Evolutionary conservation across 768 basidiomycete species (phyloP).

Genomic region (Paxillus rubicundulus): DNA sequence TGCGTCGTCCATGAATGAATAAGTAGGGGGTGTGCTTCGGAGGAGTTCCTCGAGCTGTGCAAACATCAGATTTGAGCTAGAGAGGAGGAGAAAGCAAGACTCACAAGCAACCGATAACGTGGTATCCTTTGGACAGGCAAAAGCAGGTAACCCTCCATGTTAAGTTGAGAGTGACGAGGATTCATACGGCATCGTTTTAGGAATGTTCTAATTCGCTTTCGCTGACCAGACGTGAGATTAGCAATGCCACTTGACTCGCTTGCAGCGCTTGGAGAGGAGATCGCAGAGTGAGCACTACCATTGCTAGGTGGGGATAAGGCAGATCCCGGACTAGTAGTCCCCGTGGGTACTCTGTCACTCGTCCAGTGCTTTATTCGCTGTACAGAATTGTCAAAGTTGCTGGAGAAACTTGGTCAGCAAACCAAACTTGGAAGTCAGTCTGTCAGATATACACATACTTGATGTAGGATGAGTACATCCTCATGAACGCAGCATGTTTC

Average conservation of each 20-base stretch:
- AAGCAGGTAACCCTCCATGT: conserved; percentile 89
- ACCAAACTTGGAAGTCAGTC: conserved; percentile 1
- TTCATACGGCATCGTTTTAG: conserved; percentile 87
- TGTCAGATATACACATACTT: conserved; percentile 57
- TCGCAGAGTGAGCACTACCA: conserved; percentile 52
- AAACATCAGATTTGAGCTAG: conserved; percentile 1
- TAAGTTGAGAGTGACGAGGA: conserved; percentile 90
- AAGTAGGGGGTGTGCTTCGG: conserved; percentile 77
- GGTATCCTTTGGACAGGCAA: conserved; percentile 96
- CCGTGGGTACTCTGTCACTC: conserved; percentile 47
- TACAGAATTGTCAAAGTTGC: conserved; percentile 93
- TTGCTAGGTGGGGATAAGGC: conserved; percentile 54
- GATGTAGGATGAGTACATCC: conserved; percentile 97
- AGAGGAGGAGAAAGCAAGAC: conserved; percentile 27
- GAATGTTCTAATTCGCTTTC: conserved; percentile 85
- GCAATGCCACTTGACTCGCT: conserved; percentile 47
- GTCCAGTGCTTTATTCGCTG: conserved; percentile 88
- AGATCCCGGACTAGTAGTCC: conserved; percentile 35
- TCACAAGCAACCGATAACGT: conserved; percentile 89
- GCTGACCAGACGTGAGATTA: conserved; percentile 72
- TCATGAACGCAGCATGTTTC: conserved; percentile 96
- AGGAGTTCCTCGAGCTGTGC: conserved; percentile 76
- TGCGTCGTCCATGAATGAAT: conserved; percentile 75
- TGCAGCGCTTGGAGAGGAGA: conserved; percentile 42
- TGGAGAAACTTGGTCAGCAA: conserved; percentile 31